Evolutionary conservation across 75 land plant species (phyloP).

Genomic region (Pseudotsuga menziesii): DNA sequence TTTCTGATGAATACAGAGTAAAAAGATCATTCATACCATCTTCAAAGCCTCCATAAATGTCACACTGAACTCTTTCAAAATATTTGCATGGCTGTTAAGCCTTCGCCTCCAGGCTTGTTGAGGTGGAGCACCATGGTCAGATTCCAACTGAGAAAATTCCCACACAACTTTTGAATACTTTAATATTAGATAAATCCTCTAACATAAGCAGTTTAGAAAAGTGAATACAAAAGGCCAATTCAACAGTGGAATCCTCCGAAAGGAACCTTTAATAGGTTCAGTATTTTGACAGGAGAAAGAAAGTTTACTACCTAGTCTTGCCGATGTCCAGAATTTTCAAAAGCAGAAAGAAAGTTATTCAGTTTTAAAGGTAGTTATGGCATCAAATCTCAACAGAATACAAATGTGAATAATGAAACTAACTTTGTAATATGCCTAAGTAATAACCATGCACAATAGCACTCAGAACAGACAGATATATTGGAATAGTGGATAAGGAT

Average conservation of each 20-base stretch:
- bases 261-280: not conserved
- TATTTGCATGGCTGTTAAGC: slow-evolving; percentile 85
- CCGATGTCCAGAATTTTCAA: not conserved
- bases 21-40: slow-evolving; percentile 56
- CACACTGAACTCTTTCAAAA: slow-evolving; percentile 81
- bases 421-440: not conserved
- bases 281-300: not conserved
- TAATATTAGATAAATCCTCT: not conserved
- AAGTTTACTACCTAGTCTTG: not conserved
- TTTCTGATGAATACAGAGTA: slow-evolving; percentile 5
- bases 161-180: not conserved
- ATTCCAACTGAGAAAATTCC: slow-evolving; percentile 58
- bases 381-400: not conserved
- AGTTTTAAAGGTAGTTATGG: not conserved
- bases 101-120: slow-evolving; percentile 91
- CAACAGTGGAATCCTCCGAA: not conserved
- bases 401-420: not conserved
- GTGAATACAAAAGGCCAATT: not conserved
- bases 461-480: too few relatives aligned
- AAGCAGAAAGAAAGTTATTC: not conserved
- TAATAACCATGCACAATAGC: not conserved
- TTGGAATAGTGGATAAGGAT: too few relatives aligned
- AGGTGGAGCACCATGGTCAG: slow-evolving; percentile 91
- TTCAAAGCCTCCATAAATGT: slow-evolving; percentile 87
- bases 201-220: not conserved